Base-by-base conservation (phyloP, 2,329 filamentous ascomycete species). In the Apiospora koreana region DNA sequence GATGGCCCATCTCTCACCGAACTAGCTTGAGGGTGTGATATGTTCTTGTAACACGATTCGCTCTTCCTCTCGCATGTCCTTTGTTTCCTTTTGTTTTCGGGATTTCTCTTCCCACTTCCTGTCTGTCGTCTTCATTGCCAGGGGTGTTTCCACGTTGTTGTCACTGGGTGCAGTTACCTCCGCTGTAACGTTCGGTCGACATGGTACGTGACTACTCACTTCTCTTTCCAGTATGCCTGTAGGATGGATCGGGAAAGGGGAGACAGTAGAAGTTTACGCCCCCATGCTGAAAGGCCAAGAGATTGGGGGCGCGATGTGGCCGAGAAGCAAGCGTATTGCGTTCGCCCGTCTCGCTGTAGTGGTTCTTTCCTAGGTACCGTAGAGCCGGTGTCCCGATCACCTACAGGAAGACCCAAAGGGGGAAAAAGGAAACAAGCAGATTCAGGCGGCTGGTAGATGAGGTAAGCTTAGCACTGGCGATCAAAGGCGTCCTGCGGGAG, bases 121-220 rank as follows among this genome's bases (percentile, higher is more conserved):
- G 25, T 16, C 18, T 35, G 28, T 28, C 18, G 16, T 58, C 18
- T 35, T 58, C 16, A 18, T 7, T 35, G 10, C 54, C n/a, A 12
- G 23, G 21, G 4, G 35, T 4, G 7, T 38, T 10, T n/a, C 21
- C 54, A 9, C 16, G 3, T 1, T 14, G 21, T 38, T n/a, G 31
- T n/a, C 31, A 62, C n/a, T 62, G 31, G 54, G 9, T n/a, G 54
- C 31, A 9, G 21, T n/a, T 18, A 38, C 18, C 16, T 62, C 31
- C 5, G 12, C 12, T 62, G 54, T 38, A 38, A 62, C 28, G 28
- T 38, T 18, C 21, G 21, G 31, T 38, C 54, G 54, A 62, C n/a
- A n/a, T 62, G 54, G 8, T 62, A 62, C 54, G 31, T 62, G 54
- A 62, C 54, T 62, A 21, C 54, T 62, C 54, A 62, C 54, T 62